Evolutionary conservation across 2,329 filamentous ascomycete genomes (phyloP), one percentile per base, ranked within the genome.

Genomic region (Cytospora chrysosperma): DNA sequence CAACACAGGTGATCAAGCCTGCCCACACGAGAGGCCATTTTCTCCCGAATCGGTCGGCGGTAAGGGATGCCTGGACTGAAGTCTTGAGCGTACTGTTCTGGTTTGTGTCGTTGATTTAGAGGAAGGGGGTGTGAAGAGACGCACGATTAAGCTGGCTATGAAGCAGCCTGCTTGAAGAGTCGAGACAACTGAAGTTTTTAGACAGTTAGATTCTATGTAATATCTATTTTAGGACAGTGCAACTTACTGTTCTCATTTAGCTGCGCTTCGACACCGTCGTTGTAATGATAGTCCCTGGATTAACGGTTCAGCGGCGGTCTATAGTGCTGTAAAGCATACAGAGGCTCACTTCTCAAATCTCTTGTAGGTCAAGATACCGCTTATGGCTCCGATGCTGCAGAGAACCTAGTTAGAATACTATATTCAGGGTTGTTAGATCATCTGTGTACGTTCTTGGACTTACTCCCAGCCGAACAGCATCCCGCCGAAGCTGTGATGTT

Each of bases 111-210:
- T 21, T 3, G 7, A 13, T 26, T 15, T 3, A 15, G 12, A 7
- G 17, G 37, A 7, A 34, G 43, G 6, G 13, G 37, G 24, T 10
- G 49, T 10, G 43, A n/a, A 12, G n/a, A 12, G 3, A 53, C 61
- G 27, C 34, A 62, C 82, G 61, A 84, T 66, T 66, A 90, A 79
- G 64, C 86, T 86, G 40, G 87, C 87, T 59, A 84, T 78, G 72
- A 90, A 90, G 66, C 86, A 88, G 57, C 88, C 88, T 50, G 83
- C 87, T 74, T 91, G 88, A 12, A 91, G 81, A 0, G 85, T 88
- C n/a, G 87, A 89, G 30, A 90, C 88, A 63, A 91, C 64, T 58
- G 27, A 83, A 72, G n/a, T 13, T 10, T 8, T 56, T 12, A 62
- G 54, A 52, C 1, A 17, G 24, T 3, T 5, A 47, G 9, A 1